These are phyloP conservation scores for Amborella trichopoda DNA, from an alignment of 164 flowering plant genomes.

Conservation along the genomic window DNA sequence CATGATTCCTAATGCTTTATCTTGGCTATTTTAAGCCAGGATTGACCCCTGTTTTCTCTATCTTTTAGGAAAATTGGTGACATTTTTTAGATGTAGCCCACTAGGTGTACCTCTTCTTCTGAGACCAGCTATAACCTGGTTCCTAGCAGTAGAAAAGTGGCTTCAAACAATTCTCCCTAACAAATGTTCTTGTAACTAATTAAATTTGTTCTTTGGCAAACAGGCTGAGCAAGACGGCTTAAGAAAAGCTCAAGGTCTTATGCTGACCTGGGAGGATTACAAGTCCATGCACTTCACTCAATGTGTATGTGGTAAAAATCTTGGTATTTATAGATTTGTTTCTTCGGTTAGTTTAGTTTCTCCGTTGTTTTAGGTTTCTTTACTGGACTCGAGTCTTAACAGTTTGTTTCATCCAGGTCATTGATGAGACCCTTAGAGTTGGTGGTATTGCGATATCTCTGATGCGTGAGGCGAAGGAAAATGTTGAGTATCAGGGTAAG, in stretches of 20 bases:
- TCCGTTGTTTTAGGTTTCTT: background rate
- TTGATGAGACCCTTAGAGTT: conserved; percentile 77
- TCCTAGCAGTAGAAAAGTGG: too few species aligned
- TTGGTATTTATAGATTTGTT: background rate
- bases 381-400: background rate
- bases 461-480: conserved; percentile 75
- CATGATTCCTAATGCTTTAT: too few species aligned
- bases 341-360: background rate
- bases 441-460: conserved; percentile 93
- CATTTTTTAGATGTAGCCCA: too few species aligned
- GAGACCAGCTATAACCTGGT: too few species aligned
- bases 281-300: conserved; percentile 81
- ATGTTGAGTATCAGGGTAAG: conserved; percentile 56
- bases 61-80: too few species aligned
- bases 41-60: too few species aligned
- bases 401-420: conserved; percentile 35
- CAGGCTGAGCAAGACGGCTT: conserved; percentile 62
- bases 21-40: too few species aligned
- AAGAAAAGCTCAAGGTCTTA: conserved; percentile 16
- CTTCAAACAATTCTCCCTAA: too few species aligned
- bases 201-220: too few species aligned
- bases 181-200: too few species aligned
- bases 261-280: conserved; percentile 74
- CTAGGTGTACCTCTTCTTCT: too few species aligned
- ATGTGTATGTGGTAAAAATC: conserved; percentile 72